phyloP scores from a whole-genome alignment of 2,329 filamentous ascomycete species.

The Nannizziopsis barbatae region DNA sequence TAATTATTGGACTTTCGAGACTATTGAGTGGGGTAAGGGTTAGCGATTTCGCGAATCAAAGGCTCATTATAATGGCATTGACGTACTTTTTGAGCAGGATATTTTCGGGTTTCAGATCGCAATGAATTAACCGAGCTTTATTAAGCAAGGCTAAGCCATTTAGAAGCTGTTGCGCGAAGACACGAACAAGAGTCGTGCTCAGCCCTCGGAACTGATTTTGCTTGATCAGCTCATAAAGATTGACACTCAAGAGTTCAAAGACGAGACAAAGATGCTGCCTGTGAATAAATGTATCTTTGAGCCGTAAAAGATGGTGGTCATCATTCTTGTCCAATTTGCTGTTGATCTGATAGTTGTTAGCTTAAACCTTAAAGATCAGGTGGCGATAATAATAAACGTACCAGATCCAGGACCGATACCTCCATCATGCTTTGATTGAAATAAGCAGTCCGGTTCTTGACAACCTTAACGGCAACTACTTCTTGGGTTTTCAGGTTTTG shows the following conservation, averaged over 20 bases:
- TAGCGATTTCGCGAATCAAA: constrained; percentile 6
- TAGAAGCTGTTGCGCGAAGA: constrained; percentile 92
- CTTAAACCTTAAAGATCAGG: background rate
- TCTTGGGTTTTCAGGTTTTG: constrained; percentile 98
- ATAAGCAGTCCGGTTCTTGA: constrained; percentile 97
- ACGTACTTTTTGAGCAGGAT: constrained; percentile 83
- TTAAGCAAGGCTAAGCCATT: constrained; percentile 86
- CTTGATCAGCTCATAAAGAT: constrained; percentile 97
- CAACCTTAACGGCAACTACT: constrained; percentile 96
- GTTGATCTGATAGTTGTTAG: constrained; percentile 55
- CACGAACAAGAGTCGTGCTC: constrained; percentile 90
- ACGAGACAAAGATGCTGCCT: constrained; percentile 92
- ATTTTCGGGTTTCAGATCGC: constrained; percentile 95
- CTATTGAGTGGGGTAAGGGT: constrained; percentile 27
- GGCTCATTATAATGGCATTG: background rate
- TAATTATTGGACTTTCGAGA: constrained; percentile 96
- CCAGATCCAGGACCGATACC: constrained; percentile 89
- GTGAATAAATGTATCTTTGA: constrained; percentile 98
- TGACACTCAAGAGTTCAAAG: constrained; percentile 92
- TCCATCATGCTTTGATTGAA: constrained; percentile 99
- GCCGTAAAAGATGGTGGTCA: constrained; percentile 83
- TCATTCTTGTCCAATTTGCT: constrained; percentile 99
- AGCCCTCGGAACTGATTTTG: constrained; percentile 97
- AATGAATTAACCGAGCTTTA: constrained; percentile 94
- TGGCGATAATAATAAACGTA: constrained; percentile 36